These are phyloP conservation scores for Leccinellum luteum DNA, from an alignment of 768 basidiomycete species.

Conservation along the genomic window DNA sequence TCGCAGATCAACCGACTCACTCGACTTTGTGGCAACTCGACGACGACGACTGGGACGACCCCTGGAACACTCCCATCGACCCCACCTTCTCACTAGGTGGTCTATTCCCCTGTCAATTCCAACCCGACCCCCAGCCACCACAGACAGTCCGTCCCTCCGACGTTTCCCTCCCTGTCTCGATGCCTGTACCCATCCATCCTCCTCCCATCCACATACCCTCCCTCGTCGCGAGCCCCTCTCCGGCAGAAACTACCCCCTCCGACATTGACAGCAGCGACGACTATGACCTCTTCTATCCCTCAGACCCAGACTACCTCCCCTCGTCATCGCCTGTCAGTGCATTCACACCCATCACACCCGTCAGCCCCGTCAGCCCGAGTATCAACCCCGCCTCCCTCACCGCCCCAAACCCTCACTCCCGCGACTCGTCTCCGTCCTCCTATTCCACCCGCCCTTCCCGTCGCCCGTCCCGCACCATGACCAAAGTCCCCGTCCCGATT, in stretches of 20 bases:
- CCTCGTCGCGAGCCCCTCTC: neutral
- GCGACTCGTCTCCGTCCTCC: neutral
- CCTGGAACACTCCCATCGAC: conserved; percentile 6
- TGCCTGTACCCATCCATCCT: neutral
- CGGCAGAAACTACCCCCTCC: conserved; percentile 3
- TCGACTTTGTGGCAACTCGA: conserved; percentile 8
- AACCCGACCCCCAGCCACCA: conserved; percentile 1
- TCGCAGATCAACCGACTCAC: conserved; percentile 6
- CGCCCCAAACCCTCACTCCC: neutral
- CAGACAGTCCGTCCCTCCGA: conserved; percentile 27
- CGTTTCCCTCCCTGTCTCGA: conserved; percentile 1
- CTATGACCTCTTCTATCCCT: conserved; percentile 14
- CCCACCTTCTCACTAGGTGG: neutral
- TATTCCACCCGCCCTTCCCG: conserved; percentile 15
- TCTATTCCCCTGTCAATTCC: neutral
- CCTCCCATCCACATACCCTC: conserved; percentile 5
- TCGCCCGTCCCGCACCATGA: conserved; percentile 23
- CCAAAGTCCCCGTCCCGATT: conserved; percentile 41
- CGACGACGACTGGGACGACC: neutral
- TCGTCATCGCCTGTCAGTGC: neutral
- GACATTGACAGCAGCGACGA: conserved; percentile 23
- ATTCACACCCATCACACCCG: neutral
- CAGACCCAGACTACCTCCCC: conserved; percentile 24
- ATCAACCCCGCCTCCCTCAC: conserved; percentile 13
- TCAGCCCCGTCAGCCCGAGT: neutral